Evolutionary conservation across 176 grass and related monocot species (phyloP), one percentile per base, ranked within the genome.

Genomic region (Echinochloa phyllopogon): DNA sequence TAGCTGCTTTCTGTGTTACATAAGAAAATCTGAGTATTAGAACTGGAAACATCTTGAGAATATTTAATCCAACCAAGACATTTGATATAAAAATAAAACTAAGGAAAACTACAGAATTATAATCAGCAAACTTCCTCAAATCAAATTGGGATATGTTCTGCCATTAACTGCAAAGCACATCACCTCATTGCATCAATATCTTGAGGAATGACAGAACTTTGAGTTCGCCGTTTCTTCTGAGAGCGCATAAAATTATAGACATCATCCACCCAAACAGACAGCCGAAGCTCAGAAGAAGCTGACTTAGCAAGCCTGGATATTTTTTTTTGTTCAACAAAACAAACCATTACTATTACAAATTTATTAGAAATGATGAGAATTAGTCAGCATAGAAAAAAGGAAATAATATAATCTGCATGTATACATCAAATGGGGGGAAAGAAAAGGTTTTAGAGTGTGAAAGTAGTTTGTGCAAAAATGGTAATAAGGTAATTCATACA

Each of bases 171-270:
- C 13, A 65, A 92, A 70, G 33, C 21, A 38, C 23, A 78, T 93
- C 44, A 97, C 94, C 89, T 97, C 60, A 92, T 83, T 55, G 72
- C 43, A 91, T 84, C 81, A 87, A 76, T 75, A 84, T 88, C 88
- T 70, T 65, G 85, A 86, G 61, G 42, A 23, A 11, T 58, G 60
- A 2, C 84, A 64, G 70, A 24, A 55, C 29, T 83, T 87, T 92
- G 86, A 69, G 92, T 50, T 60, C 82, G 53, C 2, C 44, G 81
- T 45, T 75, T 90, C 88, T 99, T 99, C 75, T 67, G 75, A 23
- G 82, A 67, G 37, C 78, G 83, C 94, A 99, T 99, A 66, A 87
- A 99, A 84, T 85, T 89, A 75, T 21, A 36, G 45, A 99, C 94
- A 44, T 80, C 78, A 88, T 99, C 86, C 63, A 87, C 86, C 97